Evolutionary conservation across 352 stramenopile genomes (phyloP).

Genomic region (Phytopythium delawarense): DNA sequence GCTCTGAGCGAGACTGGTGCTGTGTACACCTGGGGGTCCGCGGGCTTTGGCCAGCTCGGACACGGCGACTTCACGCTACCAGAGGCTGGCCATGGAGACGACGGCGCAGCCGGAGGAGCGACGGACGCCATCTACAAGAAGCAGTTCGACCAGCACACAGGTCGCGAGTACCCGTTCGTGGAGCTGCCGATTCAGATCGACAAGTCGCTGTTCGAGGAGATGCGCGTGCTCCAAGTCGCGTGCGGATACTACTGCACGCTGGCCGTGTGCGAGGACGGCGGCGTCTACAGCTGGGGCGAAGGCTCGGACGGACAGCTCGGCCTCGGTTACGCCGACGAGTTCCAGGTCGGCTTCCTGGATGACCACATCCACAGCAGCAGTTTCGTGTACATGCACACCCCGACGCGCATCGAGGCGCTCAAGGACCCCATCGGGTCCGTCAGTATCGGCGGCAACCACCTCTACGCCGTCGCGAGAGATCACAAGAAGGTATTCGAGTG

Average conservation of each 20-base stretch:
- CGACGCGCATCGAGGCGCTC: constrained; percentile 47
- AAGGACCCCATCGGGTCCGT: constrained; percentile 54
- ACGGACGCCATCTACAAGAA: constrained; percentile 58
- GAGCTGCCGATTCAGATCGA: constrained; percentile 69
- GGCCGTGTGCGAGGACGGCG: constrained; percentile 64
- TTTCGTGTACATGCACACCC: constrained; percentile 72
- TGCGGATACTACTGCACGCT: constrained; percentile 76
- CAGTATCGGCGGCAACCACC: constrained; percentile 60
- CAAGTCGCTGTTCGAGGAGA: constrained; percentile 69
- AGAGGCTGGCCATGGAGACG: constrained; percentile 9
- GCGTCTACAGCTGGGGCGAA: constrained; percentile 69
- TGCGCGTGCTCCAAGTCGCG: constrained; percentile 59
- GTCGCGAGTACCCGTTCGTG: constrained; percentile 58
- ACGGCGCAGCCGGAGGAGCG: neutral
- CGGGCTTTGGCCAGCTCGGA: constrained; percentile 62
- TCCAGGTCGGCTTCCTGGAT: constrained; percentile 64
- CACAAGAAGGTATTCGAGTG: constrained; percentile 58
- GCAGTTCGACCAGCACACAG: constrained; percentile 66
- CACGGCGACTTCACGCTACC: constrained; percentile 52
- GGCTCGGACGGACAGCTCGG: constrained; percentile 71
- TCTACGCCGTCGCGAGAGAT: constrained; percentile 49
- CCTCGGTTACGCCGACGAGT: constrained; percentile 56
- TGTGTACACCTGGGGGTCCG: constrained; percentile 71
- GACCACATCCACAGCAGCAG: constrained; percentile 66
- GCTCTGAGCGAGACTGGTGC: constrained; percentile 48